A percentile compares a stretch with the other conserved stretches of the same genome.
phyloP scores from a whole-genome alignment of 768 basidiomycete species.

The Erythrobasidium yunnanense region DNA sequence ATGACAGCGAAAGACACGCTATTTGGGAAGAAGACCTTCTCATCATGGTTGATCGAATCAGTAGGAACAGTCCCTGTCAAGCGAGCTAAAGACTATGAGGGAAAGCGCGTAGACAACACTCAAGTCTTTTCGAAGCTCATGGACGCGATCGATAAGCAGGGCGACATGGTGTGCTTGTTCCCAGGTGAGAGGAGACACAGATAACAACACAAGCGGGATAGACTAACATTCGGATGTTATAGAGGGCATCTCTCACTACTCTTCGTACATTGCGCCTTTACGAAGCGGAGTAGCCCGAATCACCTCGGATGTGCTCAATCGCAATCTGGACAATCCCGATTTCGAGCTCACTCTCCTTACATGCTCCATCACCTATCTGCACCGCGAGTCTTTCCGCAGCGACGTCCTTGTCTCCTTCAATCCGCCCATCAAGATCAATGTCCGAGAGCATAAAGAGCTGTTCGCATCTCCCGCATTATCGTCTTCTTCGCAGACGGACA shows the following conservation, averaged over 20 bases:
- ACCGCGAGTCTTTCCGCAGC: slow-evolving; percentile 74
- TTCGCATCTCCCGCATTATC: slow-evolving; percentile 3
- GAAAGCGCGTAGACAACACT: slow-evolving; percentile 54
- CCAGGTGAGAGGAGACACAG: slow-evolving; percentile 55
- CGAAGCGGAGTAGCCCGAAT: slow-evolving; percentile 80
- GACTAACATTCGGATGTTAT: too few relatives aligned
- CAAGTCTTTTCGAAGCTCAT: slow-evolving; percentile 59
- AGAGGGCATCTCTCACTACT: slow-evolving; percentile 74
- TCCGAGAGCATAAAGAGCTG: slow-evolving; percentile 30
- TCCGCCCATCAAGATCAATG: slow-evolving; percentile 36
- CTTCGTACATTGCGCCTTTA: slow-evolving; percentile 73
- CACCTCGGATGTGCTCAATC: slow-evolving; percentile 63
- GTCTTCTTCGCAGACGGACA: background rate
- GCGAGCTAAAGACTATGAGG: slow-evolving; percentile 58
- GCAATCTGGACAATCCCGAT: slow-evolving; percentile 55
- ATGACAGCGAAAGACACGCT: slow-evolving; percentile 79
- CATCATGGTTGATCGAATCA: slow-evolving; percentile 79
- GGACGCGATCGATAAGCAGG: slow-evolving; percentile 9
- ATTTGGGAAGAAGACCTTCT: slow-evolving; percentile 71
- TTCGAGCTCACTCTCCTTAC: slow-evolving; percentile 27
- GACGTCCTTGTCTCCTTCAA: slow-evolving; percentile 64
- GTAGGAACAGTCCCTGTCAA: slow-evolving; percentile 76
- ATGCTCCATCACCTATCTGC: slow-evolving; percentile 46
- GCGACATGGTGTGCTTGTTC: slow-evolving; percentile 29
- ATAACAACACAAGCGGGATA: too few relatives aligned